Evolutionary conservation across 2,329 filamentous ascomycete species (phyloP), one percentile per base, ranked within the genome.

Genomic region (Colletotrichum plurivorum): DNA sequence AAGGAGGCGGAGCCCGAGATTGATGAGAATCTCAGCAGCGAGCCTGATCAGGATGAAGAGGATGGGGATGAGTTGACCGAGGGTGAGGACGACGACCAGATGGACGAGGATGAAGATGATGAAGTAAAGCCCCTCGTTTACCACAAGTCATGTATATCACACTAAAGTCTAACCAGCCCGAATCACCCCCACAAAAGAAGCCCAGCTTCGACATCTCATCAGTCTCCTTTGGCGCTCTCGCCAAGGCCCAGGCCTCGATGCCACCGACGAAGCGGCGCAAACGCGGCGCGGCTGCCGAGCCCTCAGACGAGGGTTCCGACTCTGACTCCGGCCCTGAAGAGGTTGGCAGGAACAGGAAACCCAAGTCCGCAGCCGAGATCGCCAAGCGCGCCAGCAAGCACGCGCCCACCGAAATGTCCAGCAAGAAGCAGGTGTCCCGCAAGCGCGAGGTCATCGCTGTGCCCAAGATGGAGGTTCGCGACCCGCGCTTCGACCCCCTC

Each of bases 171-270:
- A 53, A 76, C 76, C 74, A 76, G 70, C 62, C 70, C 8, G 58
- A 70, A 22, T 68, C 65, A 18, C 69, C 31, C 45, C 72, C 1
- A 73, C 59, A 62, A 45, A 61, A 62, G 43, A 70, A 67, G 55
- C 75, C 81, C 6, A 79, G 78, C 18, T 78, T 86, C 64, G 84
- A 87, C 67, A 81, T 85, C 52, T 83, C 88, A 9, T 84, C 86
- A 70, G 89, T 98, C 72, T 96, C 94, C 25, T 98, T 98, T 76
- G 95, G 94, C 71, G 93, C 93, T n/a, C 85, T 98, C 48, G 94
- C 93, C 72, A 93, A 94, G 84, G 95, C 94, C 1, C 94, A 97
- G 82, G 91, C 91, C 46, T 88, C 90, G 0, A 81, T 97, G 39
- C 83, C 77, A 63, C 75, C 63, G 70, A 73, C 75, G 73, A 36